A percentile compares a stretch with the other conserved stretches of the same genome.
phyloP scores from a whole-genome alignment of 352 stramenopile species.

The Phytophthora pistaciae region DNA sequence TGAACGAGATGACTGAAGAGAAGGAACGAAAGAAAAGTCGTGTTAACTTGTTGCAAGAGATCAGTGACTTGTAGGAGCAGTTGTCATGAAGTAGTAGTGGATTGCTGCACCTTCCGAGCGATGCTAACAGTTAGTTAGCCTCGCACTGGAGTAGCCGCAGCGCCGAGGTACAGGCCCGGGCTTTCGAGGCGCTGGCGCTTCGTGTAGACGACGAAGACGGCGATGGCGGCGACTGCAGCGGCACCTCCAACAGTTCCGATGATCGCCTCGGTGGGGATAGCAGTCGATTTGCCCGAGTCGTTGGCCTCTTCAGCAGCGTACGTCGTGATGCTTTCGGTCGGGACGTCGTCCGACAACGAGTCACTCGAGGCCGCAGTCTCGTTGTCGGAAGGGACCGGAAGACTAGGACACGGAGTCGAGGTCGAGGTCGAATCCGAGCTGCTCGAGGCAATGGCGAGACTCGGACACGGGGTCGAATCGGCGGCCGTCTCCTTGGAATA shows the following conservation, averaged over 20 bases:
- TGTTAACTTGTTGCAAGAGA: neutral
- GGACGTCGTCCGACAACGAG: neutral
- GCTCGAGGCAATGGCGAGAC: neutral
- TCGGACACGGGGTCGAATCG: slow-evolving; percentile 6
- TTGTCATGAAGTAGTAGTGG: neutral
- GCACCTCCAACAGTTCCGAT: slow-evolving; percentile 9
- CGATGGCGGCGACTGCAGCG: slow-evolving; percentile 19
- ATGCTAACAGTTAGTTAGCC: slow-evolving; percentile 1
- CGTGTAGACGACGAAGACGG: slow-evolving; percentile 25
- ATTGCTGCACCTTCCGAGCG: neutral
- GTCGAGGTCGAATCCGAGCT: too few relatives aligned
- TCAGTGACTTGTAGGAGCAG: neutral
- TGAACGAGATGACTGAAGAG: neutral
- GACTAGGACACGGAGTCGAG: slow-evolving; percentile 5
- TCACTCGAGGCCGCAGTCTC: neutral
- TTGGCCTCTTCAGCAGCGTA: neutral
- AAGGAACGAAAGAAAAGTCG: neutral
- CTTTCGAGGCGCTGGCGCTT: slow-evolving; percentile 14
- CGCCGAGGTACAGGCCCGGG: slow-evolving; percentile 16
- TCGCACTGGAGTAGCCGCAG: slow-evolving; percentile 11
- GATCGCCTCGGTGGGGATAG: slow-evolving; percentile 1
- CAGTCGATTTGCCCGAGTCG: neutral
- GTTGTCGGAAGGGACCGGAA: slow-evolving; percentile 12
- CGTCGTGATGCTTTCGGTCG: slow-evolving; percentile 13
- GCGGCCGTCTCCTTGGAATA: neutral